Evolutionary conservation across 768 basidiomycete genomes (phyloP).

Genomic region (Boletus barrowsii): DNA sequence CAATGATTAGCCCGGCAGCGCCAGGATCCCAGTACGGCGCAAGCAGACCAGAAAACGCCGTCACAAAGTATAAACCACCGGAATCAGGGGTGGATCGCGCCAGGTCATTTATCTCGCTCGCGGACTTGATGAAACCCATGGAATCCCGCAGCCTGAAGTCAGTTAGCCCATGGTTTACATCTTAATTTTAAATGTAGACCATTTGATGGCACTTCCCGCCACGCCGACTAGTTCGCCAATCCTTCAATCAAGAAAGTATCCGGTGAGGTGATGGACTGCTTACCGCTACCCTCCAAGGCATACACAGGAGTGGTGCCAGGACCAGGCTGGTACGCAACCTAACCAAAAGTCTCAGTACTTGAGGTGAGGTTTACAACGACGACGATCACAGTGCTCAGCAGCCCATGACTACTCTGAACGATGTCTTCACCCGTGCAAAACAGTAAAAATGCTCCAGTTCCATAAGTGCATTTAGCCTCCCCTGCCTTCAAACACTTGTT

Average conservation of each 20-base stretch:
- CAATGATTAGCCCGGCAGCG: conserved; percentile 84
- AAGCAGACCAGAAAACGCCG: conserved; percentile 92
- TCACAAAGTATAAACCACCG: conserved; percentile 94
- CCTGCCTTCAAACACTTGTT: conserved; percentile 92
- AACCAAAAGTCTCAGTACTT: conserved; percentile 1
- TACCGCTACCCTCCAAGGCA: conserved; percentile 91
- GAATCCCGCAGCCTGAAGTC: conserved; percentile 77
- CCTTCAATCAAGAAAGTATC: background rate
- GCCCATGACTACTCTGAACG: conserved; percentile 80
- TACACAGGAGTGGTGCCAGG: conserved; percentile 77
- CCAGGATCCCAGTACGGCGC: conserved; percentile 98
- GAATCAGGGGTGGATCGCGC: conserved; percentile 74
- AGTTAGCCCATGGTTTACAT: background rate
- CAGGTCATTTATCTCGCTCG: conserved; percentile 80
- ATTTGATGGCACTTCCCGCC: conserved; percentile 93
- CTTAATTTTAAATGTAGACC: conserved; percentile 38
- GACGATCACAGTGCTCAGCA: conserved; percentile 75
- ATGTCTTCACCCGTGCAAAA: conserved; percentile 92
- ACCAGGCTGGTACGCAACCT: conserved; percentile 92
- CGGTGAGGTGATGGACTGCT: conserved; percentile 29
- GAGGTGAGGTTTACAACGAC: background rate
- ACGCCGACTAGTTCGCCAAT: conserved; percentile 63
- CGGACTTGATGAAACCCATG: conserved; percentile 75
- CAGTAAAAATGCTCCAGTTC: conserved; percentile 93
- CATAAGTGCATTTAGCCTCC: conserved; percentile 97